A percentile compares a stretch with the other conserved stretches of the same genome.
phyloP scores from a whole-genome alignment of 352 stramenopile genomes.

The Phytopythium oedochilum region DNA sequence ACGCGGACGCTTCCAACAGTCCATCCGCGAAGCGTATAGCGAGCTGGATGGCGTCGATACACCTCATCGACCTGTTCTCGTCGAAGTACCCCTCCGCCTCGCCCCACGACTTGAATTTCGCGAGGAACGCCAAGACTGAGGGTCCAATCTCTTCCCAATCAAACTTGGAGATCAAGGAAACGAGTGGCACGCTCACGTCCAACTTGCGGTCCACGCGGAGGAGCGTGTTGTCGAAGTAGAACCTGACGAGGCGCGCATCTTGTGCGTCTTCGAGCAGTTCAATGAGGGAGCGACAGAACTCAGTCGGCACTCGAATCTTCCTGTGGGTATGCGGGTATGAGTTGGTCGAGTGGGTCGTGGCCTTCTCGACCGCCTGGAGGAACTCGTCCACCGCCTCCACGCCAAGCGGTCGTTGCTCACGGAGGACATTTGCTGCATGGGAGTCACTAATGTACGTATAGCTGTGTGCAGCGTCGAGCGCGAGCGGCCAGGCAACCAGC shows the following conservation, averaged over 20 bases:
- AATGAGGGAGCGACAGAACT: conserved; percentile 7
- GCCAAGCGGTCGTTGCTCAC: conserved; percentile 1
- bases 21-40: not conserved
- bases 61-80: not conserved
- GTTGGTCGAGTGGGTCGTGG: not conserved
- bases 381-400: conserved; percentile 1
- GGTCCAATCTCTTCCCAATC: conserved; percentile 8
- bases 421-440: conserved; percentile 2
- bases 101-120: conserved; percentile 4
- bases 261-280: conserved; percentile 6
- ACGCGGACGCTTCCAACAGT: not conserved
- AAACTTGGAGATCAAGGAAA: conserved; percentile 7
- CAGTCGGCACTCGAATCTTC: not conserved
- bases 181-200: not conserved
- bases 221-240: conserved; percentile 14
- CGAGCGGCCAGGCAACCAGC: conserved; percentile 8
- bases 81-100: not conserved
- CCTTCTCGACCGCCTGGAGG: conserved; percentile 4
- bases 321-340: not conserved
- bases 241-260: conserved; percentile 6
- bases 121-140: not conserved
- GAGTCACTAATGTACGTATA: conserved; percentile 7
- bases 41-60: conserved; percentile 1
- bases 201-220: conserved; percentile 4
- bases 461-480: not conserved